Conservation (phyloP, 2,329 filamentous ascomycete genomes). For the Colletotrichum abscissum region DNA sequence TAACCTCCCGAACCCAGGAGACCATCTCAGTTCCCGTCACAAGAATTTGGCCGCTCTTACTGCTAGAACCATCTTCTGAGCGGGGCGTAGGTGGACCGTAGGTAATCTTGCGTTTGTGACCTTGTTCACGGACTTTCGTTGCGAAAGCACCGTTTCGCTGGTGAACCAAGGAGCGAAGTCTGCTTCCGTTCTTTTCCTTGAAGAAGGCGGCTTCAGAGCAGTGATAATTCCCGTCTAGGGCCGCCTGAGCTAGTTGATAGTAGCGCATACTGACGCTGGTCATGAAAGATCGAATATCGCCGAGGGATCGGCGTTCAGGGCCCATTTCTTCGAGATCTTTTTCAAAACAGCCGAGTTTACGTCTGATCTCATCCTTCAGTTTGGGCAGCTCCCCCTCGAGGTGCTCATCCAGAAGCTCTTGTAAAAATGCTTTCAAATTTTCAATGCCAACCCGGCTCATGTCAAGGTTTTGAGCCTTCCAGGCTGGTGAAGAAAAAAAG, state of each 20-base stretch:
- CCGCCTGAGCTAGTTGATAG: slow-evolving; percentile 54
- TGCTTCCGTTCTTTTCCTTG: slow-evolving; percentile 50
- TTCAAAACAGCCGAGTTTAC: slow-evolving; percentile 40
- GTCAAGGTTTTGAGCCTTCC: slow-evolving; percentile 46
- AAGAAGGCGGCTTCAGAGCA: slow-evolving; percentile 59
- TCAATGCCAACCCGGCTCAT: slow-evolving; percentile 46
- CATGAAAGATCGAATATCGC: slow-evolving; percentile 61
- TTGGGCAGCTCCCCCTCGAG: slow-evolving; percentile 55
- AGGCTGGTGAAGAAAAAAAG: slow-evolving; percentile 57
- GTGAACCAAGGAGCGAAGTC: slow-evolving; percentile 66
- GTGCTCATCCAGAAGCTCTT: slow-evolving; percentile 59
- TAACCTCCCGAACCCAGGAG: not conserved
- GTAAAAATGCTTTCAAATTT: too few relatives aligned
- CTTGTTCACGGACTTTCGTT: slow-evolving; percentile 50
- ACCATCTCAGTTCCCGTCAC: slow-evolving; percentile 8
- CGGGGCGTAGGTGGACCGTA: not conserved
- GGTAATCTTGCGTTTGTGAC: slow-evolving; percentile 51
- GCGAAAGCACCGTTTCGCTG: slow-evolving; percentile 60
- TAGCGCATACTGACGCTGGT: slow-evolving; percentile 57
- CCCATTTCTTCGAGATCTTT: slow-evolving; percentile 59
- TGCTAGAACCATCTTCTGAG: not conserved
- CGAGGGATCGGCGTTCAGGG: slow-evolving; percentile 52
- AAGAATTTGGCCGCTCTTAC: slow-evolving; percentile 34
- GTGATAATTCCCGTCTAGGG: slow-evolving; percentile 62
- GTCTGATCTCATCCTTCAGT: slow-evolving; percentile 50